Percentiles rank a stretch among this genome's conserved stretches.
Conservation (phyloP, 1,139 yeast species). For the Kodamaea sp. region DNA sequence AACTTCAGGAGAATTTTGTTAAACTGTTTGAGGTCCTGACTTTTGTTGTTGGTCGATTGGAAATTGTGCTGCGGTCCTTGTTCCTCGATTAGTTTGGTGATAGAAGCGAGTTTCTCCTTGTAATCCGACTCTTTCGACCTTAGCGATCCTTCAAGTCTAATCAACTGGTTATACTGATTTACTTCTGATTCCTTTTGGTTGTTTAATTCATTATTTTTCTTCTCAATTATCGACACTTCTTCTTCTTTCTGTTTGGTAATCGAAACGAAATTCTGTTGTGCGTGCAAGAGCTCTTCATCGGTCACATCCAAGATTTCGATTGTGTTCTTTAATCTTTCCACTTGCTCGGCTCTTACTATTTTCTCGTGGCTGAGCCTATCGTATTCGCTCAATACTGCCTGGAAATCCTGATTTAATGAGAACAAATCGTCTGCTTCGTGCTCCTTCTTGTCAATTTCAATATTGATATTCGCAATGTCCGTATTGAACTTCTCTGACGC, state of each 20-base stretch:
- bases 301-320: slow-evolving; percentile 45
- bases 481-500: slow-evolving; percentile 47
- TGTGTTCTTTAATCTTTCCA: slow-evolving; percentile 46
- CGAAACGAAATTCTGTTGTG: slow-evolving; percentile 55
- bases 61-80: neutral
- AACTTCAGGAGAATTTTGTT: neutral
- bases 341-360: slow-evolving; percentile 47
- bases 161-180: slow-evolving; percentile 38
- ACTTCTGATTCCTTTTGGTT: slow-evolving; percentile 22
- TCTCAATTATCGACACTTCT: slow-evolving; percentile 35
- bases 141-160: slow-evolving; percentile 64
- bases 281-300: slow-evolving; percentile 49
- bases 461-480: slow-evolving; percentile 50
- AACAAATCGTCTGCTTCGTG: slow-evolving; percentile 64
- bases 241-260: slow-evolving; percentile 18
- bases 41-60: neutral
- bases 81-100: slow-evolving; percentile 18
- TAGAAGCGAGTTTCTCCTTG: slow-evolving; percentile 23
- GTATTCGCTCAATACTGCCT: slow-evolving; percentile 62
- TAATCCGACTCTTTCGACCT: slow-evolving; percentile 47
- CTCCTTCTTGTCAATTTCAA: slow-evolving; percentile 54
- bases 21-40: slow-evolving; percentile 1
- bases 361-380: slow-evolving; percentile 58
- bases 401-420: slow-evolving; percentile 80
- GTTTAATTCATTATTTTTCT: slow-evolving; percentile 16